Evolutionary conservation across 169 alveolate species (phyloP), one percentile per base, ranked within the genome.

Genomic region (Gregarina niphandrodes): DNA sequence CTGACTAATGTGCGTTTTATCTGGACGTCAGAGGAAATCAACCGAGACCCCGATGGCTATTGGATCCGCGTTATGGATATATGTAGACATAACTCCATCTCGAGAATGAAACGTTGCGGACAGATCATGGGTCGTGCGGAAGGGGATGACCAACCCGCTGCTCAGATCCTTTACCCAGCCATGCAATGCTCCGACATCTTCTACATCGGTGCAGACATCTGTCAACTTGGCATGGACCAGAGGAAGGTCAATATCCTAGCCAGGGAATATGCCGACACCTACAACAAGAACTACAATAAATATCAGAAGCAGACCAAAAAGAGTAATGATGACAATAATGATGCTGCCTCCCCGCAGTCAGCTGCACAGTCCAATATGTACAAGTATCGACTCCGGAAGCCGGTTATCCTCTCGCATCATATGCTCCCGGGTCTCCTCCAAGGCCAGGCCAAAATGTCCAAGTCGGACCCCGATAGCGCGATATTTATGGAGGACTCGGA

Each of bases 171-270:
- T 35, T 65, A 65, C 31, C 74, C 74, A 9, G 37, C 51, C 49
- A 54, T 54, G 96, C 95, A 93, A 67, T 91, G 98, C 54, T 83
- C 97, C 7, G 99, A 93, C 63, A 88, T 88, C 11, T 90, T 88
- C 75, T 84, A 76, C 60, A 66, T 90, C 15, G 79, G 82, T 24
- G 97, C 97, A 15, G 97, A 89, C 54, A 82, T 94, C 18, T 91
- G 98, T 73, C 95, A 91, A 41, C 70, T 89, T 21, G 98, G 99
- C 3, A 67, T 75, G 61, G 99, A 94, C 53, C 96, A 94, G 57
- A 73, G 99, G 44, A 94, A 94, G 67, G 97, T 93, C 18, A 93
- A 93, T 64, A 80, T 93, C 93, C 77, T 89, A 26, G 98, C 98
- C 0, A 70, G 97, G 38, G 95, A 84, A 56, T 77, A 73, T 60